Conservation (phyloP, 768 basidiomycete genomes). For the Pisolithus marmoratus region DNA sequence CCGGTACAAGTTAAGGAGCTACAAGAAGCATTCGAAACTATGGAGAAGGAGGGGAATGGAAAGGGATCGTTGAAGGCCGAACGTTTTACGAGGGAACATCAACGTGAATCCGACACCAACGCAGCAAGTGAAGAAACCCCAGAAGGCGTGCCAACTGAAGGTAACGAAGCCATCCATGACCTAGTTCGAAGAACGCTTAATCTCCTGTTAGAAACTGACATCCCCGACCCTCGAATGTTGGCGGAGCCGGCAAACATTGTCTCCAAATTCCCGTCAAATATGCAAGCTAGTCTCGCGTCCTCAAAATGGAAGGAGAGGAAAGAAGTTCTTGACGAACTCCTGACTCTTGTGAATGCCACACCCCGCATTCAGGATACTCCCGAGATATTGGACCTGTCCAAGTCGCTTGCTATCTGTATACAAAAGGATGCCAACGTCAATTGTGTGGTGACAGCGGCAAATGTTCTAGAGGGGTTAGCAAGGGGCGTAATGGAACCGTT, state of each 20-base stretch:
- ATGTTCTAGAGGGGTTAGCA: constrained; percentile 79
- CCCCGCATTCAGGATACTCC: constrained; percentile 76
- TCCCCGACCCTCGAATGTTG: constrained; percentile 72
- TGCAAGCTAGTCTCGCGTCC: constrained; percentile 73
- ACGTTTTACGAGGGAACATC: constrained; percentile 69
- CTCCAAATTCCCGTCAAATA: constrained; percentile 65
- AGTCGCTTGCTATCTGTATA: constrained; percentile 73
- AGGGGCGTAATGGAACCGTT: constrained; percentile 75
- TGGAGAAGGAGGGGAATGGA: constrained; percentile 84
- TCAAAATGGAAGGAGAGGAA: constrained; percentile 99
- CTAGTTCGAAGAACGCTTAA: constrained; percentile 6
- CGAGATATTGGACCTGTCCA: constrained; percentile 71
- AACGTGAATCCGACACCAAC: constrained; percentile 59
- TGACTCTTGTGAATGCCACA: constrained; percentile 59
- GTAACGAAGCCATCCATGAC: constrained; percentile 27
- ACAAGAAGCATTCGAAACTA: constrained; percentile 79
- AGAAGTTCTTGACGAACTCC: constrained; percentile 80
- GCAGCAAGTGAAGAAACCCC: constrained; percentile 30
- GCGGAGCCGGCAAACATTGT: constrained; percentile 80
- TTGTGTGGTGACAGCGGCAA: constrained; percentile 86
- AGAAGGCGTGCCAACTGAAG: constrained; percentile 48
- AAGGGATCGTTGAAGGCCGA: constrained; percentile 78
- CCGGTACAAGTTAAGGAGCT: constrained; percentile 96
- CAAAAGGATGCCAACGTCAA: constrained; percentile 91
- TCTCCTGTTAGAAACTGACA: constrained; percentile 37